phyloP scores from a whole-genome alignment of 768 basidiomycete genomes.

The Trametes gibbosa region DNA sequence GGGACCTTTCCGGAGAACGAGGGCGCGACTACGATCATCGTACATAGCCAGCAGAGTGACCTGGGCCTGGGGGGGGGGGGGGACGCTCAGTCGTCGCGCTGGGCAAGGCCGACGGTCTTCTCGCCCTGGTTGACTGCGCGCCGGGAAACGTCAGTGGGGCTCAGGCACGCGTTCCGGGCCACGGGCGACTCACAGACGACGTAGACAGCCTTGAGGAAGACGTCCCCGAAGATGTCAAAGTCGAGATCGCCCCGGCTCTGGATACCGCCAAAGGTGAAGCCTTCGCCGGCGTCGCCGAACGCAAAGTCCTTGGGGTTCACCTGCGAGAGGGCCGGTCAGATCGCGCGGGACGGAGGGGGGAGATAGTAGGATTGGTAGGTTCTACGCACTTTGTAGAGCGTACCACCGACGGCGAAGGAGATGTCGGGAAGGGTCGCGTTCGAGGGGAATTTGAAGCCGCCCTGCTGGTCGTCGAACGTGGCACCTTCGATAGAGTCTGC shows the following conservation, averaged over 20 bases:
- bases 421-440: constrained; percentile 32
- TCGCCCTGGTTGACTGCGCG: constrained; percentile 28
- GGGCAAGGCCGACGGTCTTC: constrained; percentile 28
- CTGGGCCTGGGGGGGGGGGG: neutral
- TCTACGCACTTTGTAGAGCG: constrained; percentile 28
- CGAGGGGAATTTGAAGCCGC: constrained; percentile 38
- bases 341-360: neutral
- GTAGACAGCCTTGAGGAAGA: constrained; percentile 34
- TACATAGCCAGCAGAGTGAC: neutral
- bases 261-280: constrained; percentile 29
- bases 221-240: constrained; percentile 35
- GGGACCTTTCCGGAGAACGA: too few species aligned
- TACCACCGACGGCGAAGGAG: constrained; percentile 34
- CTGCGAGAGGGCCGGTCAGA: neutral
- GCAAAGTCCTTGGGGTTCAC: constrained; percentile 26
- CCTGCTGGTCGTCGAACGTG: constrained; percentile 32
- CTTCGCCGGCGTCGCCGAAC: constrained; percentile 28
- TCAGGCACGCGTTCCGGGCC: too few species aligned
- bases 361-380: neutral
- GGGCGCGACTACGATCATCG: neutral
- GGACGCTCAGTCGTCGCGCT: constrained; percentile 23
- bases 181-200: constrained; percentile 29
- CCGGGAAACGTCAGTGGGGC: neutral
- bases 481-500: constrained; percentile 35
- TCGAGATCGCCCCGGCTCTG: constrained; percentile 32